Percentiles rank a stretch among this genome's conserved stretches.
phyloP scores from a whole-genome alignment of 2,329 filamentous ascomycete genomes.

The Hypocreales sp. region DNA sequence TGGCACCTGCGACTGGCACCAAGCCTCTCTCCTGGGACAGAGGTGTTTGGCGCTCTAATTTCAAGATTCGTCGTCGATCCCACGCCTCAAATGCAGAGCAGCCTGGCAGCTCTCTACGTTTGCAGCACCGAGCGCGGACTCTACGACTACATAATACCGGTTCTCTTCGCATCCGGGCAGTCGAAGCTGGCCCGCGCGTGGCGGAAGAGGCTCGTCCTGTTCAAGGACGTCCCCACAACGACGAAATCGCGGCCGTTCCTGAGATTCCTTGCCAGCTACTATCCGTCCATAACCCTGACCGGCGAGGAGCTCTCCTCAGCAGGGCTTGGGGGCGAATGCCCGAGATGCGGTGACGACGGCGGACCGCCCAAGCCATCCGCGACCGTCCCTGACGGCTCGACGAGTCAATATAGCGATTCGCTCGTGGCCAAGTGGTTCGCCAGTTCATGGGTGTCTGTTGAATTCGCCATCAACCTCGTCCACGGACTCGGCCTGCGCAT shows the following conservation, averaged over 20 bases:
- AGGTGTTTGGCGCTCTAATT: conserved; percentile 26
- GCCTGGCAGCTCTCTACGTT: conserved; percentile 29
- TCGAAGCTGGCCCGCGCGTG: conserved; percentile 28
- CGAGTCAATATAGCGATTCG: conserved; percentile 18
- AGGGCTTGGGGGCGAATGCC: conserved; percentile 1
- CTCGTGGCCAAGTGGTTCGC: conserved; percentile 76
- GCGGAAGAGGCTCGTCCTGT: conserved; percentile 25
- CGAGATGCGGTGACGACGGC: not conserved
- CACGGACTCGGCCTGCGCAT: conserved; percentile 53
- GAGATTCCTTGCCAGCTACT: conserved; percentile 29
- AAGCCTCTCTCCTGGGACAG: conserved; percentile 23
- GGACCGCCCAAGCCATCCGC: not conserved
- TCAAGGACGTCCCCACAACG: conserved; percentile 25
- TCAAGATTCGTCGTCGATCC: conserved; percentile 24
- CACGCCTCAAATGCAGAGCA: conserved; percentile 19
- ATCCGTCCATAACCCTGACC: conserved; percentile 20
- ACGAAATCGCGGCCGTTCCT: conserved; percentile 30
- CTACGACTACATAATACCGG: conserved; percentile 36
- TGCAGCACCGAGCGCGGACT: conserved; percentile 24
- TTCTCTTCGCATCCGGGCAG: conserved; percentile 30
- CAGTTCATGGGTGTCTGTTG: conserved; percentile 50
- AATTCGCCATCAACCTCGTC: conserved; percentile 56
- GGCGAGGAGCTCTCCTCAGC: conserved; percentile 17
- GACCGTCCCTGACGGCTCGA: not conserved
- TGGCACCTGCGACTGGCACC: conserved; percentile 33